Evolutionary conservation across 306 rosid species (phyloP).

Genomic region (Pterocarpus macrocarpus): DNA sequence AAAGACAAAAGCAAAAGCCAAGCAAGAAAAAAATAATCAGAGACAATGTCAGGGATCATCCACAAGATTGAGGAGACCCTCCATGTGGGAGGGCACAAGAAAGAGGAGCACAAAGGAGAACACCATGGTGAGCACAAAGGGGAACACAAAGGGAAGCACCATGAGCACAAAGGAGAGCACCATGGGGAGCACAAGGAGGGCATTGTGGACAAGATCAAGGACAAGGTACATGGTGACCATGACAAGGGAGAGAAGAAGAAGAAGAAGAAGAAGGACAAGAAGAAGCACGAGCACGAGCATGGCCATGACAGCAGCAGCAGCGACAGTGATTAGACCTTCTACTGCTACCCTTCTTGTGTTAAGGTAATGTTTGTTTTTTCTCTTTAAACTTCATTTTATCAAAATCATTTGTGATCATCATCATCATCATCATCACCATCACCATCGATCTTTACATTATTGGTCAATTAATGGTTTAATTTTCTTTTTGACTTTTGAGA

Average conservation of each 20-base stretch:
- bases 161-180: constrained; percentile 11
- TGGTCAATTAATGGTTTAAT: too few species aligned
- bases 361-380: background rate
- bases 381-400: too few species aligned
- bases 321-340: constrained; percentile 52
- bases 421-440: background rate
- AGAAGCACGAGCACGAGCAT: constrained; percentile 17
- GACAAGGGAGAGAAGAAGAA: constrained; percentile 31
- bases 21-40: background rate
- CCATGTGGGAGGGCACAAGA: constrained; percentile 55
- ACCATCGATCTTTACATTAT: background rate
- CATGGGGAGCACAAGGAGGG: constrained; percentile 47
- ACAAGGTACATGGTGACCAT: constrained; percentile 50
- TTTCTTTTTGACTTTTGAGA: background rate
- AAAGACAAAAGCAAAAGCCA: background rate
- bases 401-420: background rate
- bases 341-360: background rate
- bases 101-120: constrained; percentile 37
- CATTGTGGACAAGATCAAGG: constrained; percentile 51
- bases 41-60: constrained; percentile 59
- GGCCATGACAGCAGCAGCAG: constrained; percentile 50
- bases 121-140: constrained; percentile 15
- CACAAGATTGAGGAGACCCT: constrained; percentile 61
- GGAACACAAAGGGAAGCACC: constrained; percentile 15
- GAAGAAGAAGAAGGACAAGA: constrained; percentile 47